Evolutionary conservation across 257 asterid species (phyloP).

Genomic region (Solanum appendiculatum): DNA sequence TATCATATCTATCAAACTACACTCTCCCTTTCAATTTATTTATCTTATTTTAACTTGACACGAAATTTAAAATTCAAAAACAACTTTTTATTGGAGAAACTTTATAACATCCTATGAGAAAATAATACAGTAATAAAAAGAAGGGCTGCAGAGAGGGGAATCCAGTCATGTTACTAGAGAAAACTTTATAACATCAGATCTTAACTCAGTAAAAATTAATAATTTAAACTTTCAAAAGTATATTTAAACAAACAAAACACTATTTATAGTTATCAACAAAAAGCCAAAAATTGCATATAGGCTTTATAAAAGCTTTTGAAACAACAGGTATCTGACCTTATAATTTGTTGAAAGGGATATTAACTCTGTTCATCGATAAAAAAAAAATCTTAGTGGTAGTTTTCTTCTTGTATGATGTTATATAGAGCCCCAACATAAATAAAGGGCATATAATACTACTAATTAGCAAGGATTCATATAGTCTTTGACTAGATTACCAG

Average conservation of each 20-base stretch:
- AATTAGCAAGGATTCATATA: neutral
- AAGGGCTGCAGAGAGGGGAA: neutral
- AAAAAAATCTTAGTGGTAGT: neutral
- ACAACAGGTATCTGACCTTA: neutral
- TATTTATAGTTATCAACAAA: neutral
- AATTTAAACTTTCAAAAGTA: neutral
- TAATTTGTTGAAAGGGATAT: neutral
- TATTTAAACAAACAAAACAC: neutral
- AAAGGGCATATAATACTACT: neutral
- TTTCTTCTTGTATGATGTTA: neutral
- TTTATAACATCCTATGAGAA: neutral
- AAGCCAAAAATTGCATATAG: neutral
- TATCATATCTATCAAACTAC: neutral
- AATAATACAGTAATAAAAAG: neutral
- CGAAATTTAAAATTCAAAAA: neutral
- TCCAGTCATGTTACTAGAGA: neutral
- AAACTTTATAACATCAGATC: neutral
- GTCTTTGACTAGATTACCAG: neutral
- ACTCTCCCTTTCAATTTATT: neutral
- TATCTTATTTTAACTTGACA: fast-evolving
- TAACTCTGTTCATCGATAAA: neutral
- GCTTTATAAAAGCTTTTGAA: neutral
- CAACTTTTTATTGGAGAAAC: neutral
- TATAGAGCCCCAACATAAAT: neutral
- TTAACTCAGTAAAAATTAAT: neutral